Conservation (phyloP, 768 basidiomycete genomes). For the Leucocoprinus birnbaumii region DNA sequence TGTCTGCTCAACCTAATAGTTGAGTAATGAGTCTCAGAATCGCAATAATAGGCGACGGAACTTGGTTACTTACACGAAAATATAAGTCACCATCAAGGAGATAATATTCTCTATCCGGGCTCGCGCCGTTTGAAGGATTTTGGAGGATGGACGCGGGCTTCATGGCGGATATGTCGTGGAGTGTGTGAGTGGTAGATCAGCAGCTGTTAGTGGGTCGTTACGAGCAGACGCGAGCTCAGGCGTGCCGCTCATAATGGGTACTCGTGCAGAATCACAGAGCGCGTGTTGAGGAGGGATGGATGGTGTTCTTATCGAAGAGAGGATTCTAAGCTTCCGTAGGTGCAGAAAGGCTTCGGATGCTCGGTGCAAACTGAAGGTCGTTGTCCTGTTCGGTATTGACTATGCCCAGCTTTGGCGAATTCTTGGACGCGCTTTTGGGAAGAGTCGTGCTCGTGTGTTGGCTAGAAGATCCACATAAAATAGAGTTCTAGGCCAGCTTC, state of each 20-base stretch:
- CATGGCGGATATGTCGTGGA: not conserved
- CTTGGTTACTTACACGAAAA: not conserved
- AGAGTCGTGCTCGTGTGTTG: not conserved
- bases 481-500: too few relatives aligned
- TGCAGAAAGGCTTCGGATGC: not conserved
- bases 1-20: constrained; percentile 37
- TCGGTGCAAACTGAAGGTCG: too few relatives aligned
- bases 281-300: not conserved
- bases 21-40: not conserved
- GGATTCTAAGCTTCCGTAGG: not conserved
- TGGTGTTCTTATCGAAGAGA: not conserved
- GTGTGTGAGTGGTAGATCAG: too few relatives aligned
- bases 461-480: too few relatives aligned
- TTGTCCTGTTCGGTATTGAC: too few relatives aligned
- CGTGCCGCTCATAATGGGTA: not conserved
- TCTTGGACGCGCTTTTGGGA: not conserved
- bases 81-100: not conserved
- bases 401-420: too few relatives aligned
- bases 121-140: not conserved
- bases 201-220: not conserved
- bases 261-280: not conserved
- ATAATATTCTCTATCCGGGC: not conserved
- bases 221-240: not conserved
- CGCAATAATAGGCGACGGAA: not conserved
- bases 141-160: not conserved